A percentile compares a stretch with the other conserved stretches of the same genome.
These are phyloP conservation scores for Blepharisma stoltei DNA, from an alignment of 73 alveolate genomes.

Conservation along the genomic window DNA sequence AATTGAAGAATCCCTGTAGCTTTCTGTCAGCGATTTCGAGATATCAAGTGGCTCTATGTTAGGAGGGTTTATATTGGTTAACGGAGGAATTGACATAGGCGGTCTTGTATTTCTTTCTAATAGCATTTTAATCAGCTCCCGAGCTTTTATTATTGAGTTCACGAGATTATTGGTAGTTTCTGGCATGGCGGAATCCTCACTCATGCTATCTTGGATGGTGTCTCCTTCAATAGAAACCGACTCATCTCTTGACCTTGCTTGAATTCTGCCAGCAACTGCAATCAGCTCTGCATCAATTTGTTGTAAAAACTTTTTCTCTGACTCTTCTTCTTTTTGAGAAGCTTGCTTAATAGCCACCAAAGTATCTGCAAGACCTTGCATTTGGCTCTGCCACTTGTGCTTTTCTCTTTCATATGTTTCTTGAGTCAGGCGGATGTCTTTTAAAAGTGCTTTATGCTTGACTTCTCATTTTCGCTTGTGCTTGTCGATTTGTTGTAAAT, in stretches of 20 bases:
- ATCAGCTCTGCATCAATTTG: slow-evolving; percentile 23
- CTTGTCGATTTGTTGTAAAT: neutral
- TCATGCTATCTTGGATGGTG: slow-evolving; percentile 2
- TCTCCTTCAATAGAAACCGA: slow-evolving; percentile 2
- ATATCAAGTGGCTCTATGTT: neutral
- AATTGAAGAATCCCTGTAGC: slow-evolving; percentile 1
- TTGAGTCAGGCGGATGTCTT: neutral
- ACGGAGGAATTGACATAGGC: slow-evolving; percentile 10
- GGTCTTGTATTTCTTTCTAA: slow-evolving; percentile 2
- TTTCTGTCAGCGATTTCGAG: slow-evolving; percentile 21
- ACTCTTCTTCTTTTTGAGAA: neutral
- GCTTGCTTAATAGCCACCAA: neutral
- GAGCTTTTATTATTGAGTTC: neutral
- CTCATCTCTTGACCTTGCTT: neutral
- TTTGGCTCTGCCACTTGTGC: neutral
- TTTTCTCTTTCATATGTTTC: slow-evolving; percentile 22
- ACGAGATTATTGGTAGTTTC: slow-evolving; percentile 3
- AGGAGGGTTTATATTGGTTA: slow-evolving; percentile 7
- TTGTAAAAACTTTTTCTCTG: neutral
- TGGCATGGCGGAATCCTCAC: neutral
- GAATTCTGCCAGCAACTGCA: slow-evolving; percentile 22
- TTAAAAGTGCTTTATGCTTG: neutral
- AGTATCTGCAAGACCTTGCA: slow-evolving; percentile 8
- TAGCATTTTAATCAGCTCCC: neutral
- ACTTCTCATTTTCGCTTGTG: slow-evolving; percentile 12